These are phyloP conservation scores for Picea sitchensis DNA, from an alignment of 75 land plant genomes.

Conservation along the genomic window DNA sequence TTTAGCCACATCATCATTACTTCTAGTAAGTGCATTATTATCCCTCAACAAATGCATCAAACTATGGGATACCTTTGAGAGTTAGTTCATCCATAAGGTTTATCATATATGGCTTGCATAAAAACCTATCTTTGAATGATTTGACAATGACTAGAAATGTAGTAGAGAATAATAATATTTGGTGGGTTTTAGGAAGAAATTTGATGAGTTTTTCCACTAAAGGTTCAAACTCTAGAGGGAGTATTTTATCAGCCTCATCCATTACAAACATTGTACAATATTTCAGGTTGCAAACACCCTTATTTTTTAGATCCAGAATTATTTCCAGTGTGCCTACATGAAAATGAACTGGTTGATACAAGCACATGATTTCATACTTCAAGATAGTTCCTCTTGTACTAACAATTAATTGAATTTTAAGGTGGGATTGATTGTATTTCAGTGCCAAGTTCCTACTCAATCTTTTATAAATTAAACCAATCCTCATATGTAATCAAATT, in stretches of 20 bases:
- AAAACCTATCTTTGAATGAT: conserved; percentile 29
- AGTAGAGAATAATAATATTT: conserved; percentile 30
- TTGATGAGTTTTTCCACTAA: conserved; percentile 14
- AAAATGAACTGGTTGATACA: conserved; percentile 36
- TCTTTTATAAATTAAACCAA: too few species aligned
- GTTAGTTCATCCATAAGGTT: conserved; percentile 40
- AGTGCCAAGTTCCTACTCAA: too few species aligned
- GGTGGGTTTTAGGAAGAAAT: conserved; percentile 29
- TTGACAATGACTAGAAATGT: conserved; percentile 40
- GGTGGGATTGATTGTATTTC: not conserved
- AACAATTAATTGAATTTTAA: conserved; percentile 32
- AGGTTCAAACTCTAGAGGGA: conserved; percentile 34
- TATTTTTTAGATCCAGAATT: conserved; percentile 23
- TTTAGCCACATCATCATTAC: conserved; percentile 44
- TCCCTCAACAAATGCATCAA: conserved; percentile 45
- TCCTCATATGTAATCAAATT: too few species aligned
- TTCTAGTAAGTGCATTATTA: conserved; percentile 13
- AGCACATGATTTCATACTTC: conserved; percentile 37
- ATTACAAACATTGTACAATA: conserved; percentile 34
- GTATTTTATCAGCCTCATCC: conserved; percentile 48
- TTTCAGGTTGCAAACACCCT: conserved; percentile 31
- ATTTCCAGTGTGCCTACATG: conserved; percentile 37
- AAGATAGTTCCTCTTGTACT: conserved; percentile 39
- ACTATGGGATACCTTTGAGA: conserved; percentile 36
- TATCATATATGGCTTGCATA: conserved; percentile 32